phyloP scores from a whole-genome alignment of 768 basidiomycete genomes.

The Tulasnella sp. region DNA sequence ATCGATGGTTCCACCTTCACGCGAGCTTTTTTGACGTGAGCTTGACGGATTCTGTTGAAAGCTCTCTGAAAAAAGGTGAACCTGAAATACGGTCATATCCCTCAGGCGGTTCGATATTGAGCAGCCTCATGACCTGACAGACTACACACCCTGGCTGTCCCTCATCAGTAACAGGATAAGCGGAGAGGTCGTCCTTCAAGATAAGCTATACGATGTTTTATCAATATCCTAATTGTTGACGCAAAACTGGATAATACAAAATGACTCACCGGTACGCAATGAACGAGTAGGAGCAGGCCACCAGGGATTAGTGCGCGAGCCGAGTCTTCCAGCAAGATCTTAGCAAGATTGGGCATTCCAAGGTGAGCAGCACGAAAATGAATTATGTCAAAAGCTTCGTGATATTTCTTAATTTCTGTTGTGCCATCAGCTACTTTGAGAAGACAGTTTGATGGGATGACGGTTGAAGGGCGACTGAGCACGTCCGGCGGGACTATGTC shows the following conservation, averaged over 20 bases:
- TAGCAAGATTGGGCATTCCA: neutral
- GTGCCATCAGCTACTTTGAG: constrained; percentile 24
- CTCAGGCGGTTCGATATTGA: neutral
- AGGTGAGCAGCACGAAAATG: constrained; percentile 28
- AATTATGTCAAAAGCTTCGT: constrained; percentile 25
- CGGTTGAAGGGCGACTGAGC: neutral
- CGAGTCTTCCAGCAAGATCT: neutral
- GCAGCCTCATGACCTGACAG: neutral
- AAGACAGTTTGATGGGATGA: constrained; percentile 6
- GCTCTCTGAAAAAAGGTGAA: neutral
- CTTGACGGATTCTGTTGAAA: neutral
- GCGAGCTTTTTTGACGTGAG: neutral
- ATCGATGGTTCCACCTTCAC: neutral
- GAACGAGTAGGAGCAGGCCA: neutral
- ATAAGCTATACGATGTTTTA: neutral
- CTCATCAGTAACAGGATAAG: neutral
- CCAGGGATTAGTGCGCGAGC: neutral
- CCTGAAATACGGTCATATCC: neutral
- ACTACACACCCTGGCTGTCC: neutral
- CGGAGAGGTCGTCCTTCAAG: neutral
- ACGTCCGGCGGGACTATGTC: constrained; percentile 27
- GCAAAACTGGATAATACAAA: neutral
- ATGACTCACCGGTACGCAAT: neutral
- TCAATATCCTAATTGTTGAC: neutral
- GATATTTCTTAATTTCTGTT: constrained; percentile 23